Conservation (phyloP, 345 rosid species). For the Psidium friedrichsthalianum region DNA sequence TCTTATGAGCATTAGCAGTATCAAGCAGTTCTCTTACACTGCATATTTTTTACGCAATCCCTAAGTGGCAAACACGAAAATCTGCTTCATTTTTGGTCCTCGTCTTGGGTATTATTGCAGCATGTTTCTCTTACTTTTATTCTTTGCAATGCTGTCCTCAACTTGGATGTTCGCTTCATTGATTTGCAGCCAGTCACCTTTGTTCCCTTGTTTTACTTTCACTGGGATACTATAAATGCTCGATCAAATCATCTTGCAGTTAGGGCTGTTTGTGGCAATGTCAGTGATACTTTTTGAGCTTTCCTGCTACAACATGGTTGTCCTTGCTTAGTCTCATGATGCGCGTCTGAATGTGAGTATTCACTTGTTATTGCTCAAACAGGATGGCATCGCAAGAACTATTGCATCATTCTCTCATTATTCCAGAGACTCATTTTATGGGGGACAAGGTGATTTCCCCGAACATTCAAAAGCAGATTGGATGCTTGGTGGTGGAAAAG, state of each 20-base stretch:
- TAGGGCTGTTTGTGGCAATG: not conserved
- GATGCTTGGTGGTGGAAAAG: conserved; percentile 82
- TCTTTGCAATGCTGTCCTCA: not conserved
- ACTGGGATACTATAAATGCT: not conserved
- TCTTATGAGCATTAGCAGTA: not conserved
- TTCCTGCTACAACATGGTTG: not conserved
- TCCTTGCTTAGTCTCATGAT: not conserved
- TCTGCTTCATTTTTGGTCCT: not conserved
- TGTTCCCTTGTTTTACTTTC: not conserved
- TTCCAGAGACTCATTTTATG: conserved; percentile 25
- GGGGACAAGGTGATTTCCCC: conserved; percentile 12
- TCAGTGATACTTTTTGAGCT: not conserved
- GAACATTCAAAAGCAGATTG: conserved; percentile 58
- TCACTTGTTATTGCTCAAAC: conserved; percentile 1
- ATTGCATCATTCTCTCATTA: conserved; percentile 54
- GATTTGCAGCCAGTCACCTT: not conserved
- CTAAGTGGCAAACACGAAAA: not conserved
- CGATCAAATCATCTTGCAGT: not conserved
- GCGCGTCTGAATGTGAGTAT: not conserved
- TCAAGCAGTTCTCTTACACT: not conserved
- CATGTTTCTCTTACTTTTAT: not conserved
- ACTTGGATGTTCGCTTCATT: not conserved
- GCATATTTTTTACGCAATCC: not conserved
- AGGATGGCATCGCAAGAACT: conserved; percentile 74
- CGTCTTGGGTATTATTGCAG: not conserved